These are phyloP conservation scores for Pestalotiopsis fici DNA, from an alignment of 2,329 filamentous ascomycete genomes.

Conservation along the genomic window DNA sequence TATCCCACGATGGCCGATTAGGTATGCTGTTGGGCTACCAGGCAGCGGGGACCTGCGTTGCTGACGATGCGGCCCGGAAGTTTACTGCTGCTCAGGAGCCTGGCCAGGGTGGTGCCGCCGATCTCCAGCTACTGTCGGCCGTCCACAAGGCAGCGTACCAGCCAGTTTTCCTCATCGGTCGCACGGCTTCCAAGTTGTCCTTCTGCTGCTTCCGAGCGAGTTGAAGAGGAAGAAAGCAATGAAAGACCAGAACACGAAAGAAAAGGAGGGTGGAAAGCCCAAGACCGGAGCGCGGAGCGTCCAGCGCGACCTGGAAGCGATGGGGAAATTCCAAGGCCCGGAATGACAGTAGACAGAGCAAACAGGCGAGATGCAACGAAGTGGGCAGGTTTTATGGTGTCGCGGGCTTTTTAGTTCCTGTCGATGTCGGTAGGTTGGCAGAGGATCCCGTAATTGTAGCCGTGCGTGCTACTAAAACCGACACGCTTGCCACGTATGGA, in stretches of 20 bases:
- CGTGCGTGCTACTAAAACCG: not conserved
- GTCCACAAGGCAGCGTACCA: conserved; percentile 2
- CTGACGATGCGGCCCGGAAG: not conserved
- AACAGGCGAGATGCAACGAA: not conserved
- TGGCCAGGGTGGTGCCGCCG: conserved; percentile 3
- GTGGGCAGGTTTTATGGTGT: not conserved
- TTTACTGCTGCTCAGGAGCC: not conserved
- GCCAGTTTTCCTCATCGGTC: conserved; percentile 1
- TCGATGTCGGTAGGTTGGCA: not conserved
- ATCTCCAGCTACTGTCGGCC: conserved; percentile 6
- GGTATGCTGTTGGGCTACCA: not conserved
- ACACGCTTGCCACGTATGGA: too few species aligned
- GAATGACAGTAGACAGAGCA: not conserved
- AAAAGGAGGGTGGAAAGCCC: not conserved
- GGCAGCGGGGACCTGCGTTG: not conserved
- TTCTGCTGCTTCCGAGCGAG: not conserved
- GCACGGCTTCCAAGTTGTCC: not conserved
- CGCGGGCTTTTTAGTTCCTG: not conserved
- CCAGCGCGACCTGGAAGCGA: not conserved
- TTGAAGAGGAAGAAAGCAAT: not conserved
- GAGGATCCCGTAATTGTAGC: not conserved
- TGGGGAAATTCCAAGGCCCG: not conserved
- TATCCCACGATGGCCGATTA: not conserved
- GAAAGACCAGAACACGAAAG: not conserved
- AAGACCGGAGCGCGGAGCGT: not conserved